Percentiles rank a stretch among this genome's conserved stretches.
Evolutionary conservation across 1,284 basidiomycete genomes (phyloP).

Genomic region (Boletus smithii): DNA sequence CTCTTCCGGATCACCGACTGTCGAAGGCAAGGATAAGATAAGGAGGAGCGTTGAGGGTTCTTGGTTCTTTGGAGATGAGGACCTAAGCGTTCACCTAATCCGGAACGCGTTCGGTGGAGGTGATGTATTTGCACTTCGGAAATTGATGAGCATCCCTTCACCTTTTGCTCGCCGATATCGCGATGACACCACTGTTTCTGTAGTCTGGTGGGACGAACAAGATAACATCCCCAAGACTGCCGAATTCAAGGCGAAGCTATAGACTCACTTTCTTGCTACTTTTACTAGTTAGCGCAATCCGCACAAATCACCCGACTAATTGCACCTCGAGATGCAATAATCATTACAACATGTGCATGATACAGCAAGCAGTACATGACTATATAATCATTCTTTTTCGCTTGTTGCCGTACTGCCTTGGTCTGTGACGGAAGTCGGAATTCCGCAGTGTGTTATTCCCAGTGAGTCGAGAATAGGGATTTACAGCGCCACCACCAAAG

Average conservation of each 20-base stretch:
- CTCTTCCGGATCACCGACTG: conserved; percentile 45
- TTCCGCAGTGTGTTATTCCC: conserved; percentile 37
- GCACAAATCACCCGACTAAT: background rate
- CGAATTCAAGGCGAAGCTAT: conserved; percentile 42
- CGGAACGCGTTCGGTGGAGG: conserved; percentile 92
- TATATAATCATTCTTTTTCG: conserved; percentile 32
- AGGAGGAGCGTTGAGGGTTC: conserved; percentile 40
- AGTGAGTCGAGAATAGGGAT: conserved; percentile 36
- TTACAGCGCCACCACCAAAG: conserved; percentile 33
- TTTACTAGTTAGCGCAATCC: background rate
- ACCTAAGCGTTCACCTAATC: conserved; percentile 88
- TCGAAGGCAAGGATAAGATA: conserved; percentile 64
- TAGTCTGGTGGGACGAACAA: conserved; percentile 77
- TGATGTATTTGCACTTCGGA: conserved; percentile 63
- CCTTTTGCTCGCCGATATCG: conserved; percentile 77
- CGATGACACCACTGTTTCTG: conserved; percentile 90
- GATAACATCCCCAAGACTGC: conserved; percentile 31
- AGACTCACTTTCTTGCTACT: conserved; percentile 1
- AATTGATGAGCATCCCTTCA: conserved; percentile 82
- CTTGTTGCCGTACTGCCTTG: conserved; percentile 31
- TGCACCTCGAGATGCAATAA: conserved; percentile 3
- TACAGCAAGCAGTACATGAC: conserved; percentile 14
- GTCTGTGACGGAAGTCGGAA: conserved; percentile 23
- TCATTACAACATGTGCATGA: conserved; percentile 7
- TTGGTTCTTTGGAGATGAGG: conserved; percentile 86